Evolutionary conservation across 2,329 filamentous ascomycete genomes (phyloP).

Genomic region (Teratosphaeria viscida): DNA sequence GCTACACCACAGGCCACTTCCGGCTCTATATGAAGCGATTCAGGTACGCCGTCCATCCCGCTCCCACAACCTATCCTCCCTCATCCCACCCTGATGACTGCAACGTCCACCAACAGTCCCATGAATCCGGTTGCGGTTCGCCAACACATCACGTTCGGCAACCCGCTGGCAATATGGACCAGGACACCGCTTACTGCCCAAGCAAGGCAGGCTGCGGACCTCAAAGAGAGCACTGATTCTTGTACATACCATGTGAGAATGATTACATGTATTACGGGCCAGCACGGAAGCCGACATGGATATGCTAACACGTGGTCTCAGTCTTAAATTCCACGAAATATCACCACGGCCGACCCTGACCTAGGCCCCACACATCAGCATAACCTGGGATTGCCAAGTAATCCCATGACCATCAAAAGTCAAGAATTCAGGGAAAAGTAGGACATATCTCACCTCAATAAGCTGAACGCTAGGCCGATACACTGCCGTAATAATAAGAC

Average conservation of each 20-base stretch:
- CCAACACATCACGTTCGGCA: slow-evolving; percentile 21
- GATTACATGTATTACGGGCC: neutral
- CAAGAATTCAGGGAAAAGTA: too few species aligned
- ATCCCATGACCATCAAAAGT: too few species aligned
- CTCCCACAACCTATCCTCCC: neutral
- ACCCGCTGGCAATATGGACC: slow-evolving; percentile 35
- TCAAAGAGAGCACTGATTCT: slow-evolving; percentile 12
- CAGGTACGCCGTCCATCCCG: neutral
- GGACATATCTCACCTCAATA: too few species aligned
- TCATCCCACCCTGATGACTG: neutral
- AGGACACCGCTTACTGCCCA: slow-evolving; percentile 28
- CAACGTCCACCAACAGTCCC: neutral
- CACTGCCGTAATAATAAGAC: too few species aligned
- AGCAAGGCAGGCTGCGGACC: slow-evolving; percentile 1
- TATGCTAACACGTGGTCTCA: neutral
- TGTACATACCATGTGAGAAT: neutral
- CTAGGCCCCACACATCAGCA: too few species aligned
- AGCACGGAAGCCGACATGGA: neutral
- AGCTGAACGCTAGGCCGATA: too few species aligned
- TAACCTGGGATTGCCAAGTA: too few species aligned
- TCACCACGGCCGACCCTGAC: too few species aligned
- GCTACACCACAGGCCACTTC: neutral
- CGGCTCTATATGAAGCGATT: neutral
- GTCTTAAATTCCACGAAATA: too few species aligned
- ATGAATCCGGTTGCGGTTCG: neutral